Evolutionary conservation across 1,139 yeast species (phyloP).

Genomic region (Lodderomyces metapsilosis): DNA sequence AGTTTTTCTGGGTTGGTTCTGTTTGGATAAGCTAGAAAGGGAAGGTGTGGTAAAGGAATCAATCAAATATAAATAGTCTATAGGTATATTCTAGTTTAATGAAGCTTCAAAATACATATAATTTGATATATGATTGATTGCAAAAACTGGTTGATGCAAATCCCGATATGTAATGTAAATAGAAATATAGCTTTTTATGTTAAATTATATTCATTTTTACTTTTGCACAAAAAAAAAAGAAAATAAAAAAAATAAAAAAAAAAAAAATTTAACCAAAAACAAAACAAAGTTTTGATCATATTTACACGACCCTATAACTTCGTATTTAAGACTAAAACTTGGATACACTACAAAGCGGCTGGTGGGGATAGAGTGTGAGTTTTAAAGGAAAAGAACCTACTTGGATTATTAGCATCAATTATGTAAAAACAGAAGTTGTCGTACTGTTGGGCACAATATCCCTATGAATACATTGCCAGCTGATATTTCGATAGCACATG

Average conservation of each 20-base stretch:
- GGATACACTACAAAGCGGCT: no score
- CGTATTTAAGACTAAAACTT: no score
- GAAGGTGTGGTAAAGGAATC: not conserved
- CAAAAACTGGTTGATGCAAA: not conserved
- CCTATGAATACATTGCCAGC: no score
- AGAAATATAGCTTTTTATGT: not conserved
- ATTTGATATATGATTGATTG: conserved; percentile 1
- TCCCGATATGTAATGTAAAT: not conserved
- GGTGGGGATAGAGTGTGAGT: no score
- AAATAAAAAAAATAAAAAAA: no score
- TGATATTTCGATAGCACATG: no score
- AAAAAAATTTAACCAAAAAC: no score
- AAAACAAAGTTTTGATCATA: no score
- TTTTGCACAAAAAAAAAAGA: not conserved
- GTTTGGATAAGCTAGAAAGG: not conserved
- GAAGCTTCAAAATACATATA: not conserved
- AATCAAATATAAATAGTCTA: conserved; percentile 4
- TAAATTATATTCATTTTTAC: not conserved
- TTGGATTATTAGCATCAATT: no score
- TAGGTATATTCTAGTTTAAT: not conserved
- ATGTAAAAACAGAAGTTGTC: no score
- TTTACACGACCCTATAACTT: not conserved
- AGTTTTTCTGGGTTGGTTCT: not conserved
- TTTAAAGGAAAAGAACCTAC: no score
- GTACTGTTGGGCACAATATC: no score